Base-by-base conservation (phyloP, 164 flowering plant genomes). In the Sedum album region DNA sequence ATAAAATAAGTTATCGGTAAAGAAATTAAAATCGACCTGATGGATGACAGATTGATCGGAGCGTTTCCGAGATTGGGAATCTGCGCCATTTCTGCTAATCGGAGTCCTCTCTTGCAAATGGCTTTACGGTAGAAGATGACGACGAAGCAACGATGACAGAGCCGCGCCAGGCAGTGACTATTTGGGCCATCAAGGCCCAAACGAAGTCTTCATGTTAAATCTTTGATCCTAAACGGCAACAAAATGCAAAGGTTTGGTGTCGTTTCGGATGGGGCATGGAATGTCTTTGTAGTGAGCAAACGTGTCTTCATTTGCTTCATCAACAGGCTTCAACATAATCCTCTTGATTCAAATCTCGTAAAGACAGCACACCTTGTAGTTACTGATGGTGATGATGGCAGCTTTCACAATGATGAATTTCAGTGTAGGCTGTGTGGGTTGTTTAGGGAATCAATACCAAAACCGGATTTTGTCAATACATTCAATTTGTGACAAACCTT, bases 41-140 rank as follows among this genome's bases (percentile, higher is more conserved):
- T 61, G 9, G 89, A 75, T 28, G 82, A 70, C 75, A 94, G 74
- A 82, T 89, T 87, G 71, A 94, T 68, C 35, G 97, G 85, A 36
- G 97, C 82, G 42, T 91, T 91, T 68, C 90, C 97, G 44, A 94
- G 76, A 69, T 80, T 89, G 1, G 97, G 97, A 76, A 89, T 86
- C 75, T 89, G 97, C 66, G 96, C 92, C 98, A 93, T 91, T 44
- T 17, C 18, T 4, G 62, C 31, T 28, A 17, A 57, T 26, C 20
- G 5, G 33, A 57, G 33, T 57, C 62, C 20, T 4, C 62, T 4
- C 26, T 53, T 5, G 48, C 18, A n/a, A n/a, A n/a, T n/a, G n/a
- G n/a, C n/a, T 53, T 23, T 2, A 5, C 10, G 25, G 55, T 9
- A 2, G 31, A 25, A 30, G 11, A 11, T 11, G 48, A 44, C n/a